Percentiles rank a stretch among this genome's conserved stretches.
These are phyloP conservation scores for Megacollybia marginata DNA, from an alignment of 768 basidiomycete genomes.

Conservation along the genomic window DNA sequence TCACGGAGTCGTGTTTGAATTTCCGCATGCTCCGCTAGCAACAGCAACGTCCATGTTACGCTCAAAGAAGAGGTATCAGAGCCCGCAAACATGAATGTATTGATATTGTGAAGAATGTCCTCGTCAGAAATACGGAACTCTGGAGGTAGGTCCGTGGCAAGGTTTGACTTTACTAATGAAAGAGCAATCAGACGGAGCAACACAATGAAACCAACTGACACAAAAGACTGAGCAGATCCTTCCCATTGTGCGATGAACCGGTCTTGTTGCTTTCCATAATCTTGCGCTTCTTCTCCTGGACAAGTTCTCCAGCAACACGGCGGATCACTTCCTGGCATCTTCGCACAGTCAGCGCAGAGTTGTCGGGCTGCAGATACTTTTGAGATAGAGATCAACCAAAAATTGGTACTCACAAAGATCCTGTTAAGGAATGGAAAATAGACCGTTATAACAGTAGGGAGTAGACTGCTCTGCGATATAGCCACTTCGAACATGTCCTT, in stretches of 20 bases:
- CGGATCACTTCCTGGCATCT: conserved; percentile 57
- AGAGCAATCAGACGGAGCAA: not conserved
- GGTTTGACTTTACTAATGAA: conserved; percentile 71
- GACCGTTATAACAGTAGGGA: conserved; percentile 40
- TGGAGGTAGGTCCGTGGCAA: conserved; percentile 57
- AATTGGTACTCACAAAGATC: conserved; percentile 43
- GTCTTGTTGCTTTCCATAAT: conserved; percentile 52
- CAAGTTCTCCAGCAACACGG: conserved; percentile 64
- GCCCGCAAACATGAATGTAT: conserved; percentile 87
- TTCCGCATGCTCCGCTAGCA: conserved; percentile 60
- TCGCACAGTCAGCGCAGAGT: conserved; percentile 38
- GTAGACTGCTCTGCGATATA: conserved; percentile 45
- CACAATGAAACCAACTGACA: conserved; percentile 37
- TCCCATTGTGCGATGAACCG: conserved; percentile 47
- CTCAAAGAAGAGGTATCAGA: conserved; percentile 82
- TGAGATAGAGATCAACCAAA: not conserved
- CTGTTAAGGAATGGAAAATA: conserved; percentile 50
- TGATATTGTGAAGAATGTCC: conserved; percentile 80
- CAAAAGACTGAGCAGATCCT: conserved; percentile 72
- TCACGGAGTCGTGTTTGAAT: conserved; percentile 65
- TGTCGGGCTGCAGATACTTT: conserved; percentile 40
- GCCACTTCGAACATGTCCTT: conserved; percentile 80
- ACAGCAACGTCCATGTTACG: conserved; percentile 77
- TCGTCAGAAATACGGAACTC: conserved; percentile 79
- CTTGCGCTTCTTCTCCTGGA: conserved; percentile 74